Evolutionary conservation across 305 asterid species (phyloP), one percentile per base, ranked within the genome.

Genomic region (Ruellia speciosa): DNA sequence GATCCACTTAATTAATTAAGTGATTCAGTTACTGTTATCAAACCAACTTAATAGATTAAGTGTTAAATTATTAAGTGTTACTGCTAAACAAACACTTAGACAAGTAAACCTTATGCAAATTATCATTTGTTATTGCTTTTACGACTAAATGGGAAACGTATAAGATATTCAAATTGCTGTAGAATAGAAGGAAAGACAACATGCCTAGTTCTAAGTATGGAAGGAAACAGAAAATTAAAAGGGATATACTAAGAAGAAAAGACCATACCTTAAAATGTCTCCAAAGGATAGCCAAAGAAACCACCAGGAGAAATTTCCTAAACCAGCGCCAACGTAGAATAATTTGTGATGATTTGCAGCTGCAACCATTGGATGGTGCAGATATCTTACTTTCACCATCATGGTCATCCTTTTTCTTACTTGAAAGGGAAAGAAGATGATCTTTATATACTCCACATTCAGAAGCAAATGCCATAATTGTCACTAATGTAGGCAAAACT

Each of bases 371-470:
- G 12, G 40, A 31, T 17, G 62, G 55, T 15, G 50, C 60, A 19
- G 70, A 64, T 37, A 64, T 59, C 73, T 57, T 73, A n/a, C 52
- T 19, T 41, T 51, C 63, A 57, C 60, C 59, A 67, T 59, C 75
- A 65, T 47, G 45, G 58, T 87, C 95, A 54, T 93, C 94, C 28
- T 83, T 84, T 62, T 93, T 88, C 82, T 88, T 92, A 41, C 95
- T 82, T 13, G 90, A 81, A 69, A 58, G 62, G 52, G 92, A 83
- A 20, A 82, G 78, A 75, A 64, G 66, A 67, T 74, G 69, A 62
- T 81, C 81, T 43, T 66, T 92, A 70, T 77, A 59, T 10, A 76
- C 35, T 37, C 86, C 94, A 56, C 81, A 70, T 71, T 93, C 99
- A 75, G 85, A 82, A 58, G 79, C 81, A 58, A 93, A 58, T 33